Evolutionary conservation across 208 protist genomes (phyloP).

Genomic region (Balamuthia mandrillaris): DNA sequence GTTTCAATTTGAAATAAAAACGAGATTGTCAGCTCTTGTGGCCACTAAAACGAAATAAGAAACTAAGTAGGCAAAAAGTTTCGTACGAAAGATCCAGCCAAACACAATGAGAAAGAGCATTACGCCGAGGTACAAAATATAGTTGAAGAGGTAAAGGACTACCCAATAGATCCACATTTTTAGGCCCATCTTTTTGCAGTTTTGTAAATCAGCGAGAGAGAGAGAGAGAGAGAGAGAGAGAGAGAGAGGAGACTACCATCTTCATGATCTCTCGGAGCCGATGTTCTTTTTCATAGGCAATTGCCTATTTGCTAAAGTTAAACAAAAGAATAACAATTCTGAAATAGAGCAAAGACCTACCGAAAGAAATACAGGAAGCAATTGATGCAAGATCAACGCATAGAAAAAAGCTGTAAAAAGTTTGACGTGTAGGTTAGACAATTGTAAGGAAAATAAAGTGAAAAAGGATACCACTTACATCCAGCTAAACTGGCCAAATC

Average conservation of each 20-base stretch:
- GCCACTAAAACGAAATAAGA: too few species aligned
- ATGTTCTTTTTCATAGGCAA: conserved; percentile 53
- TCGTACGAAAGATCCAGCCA: neutral
- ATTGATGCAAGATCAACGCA: conserved; percentile 32
- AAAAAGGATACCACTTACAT: too few species aligned
- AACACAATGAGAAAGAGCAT: neutral
- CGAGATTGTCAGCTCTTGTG: too few species aligned
- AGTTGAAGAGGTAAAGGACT: conserved; percentile 27
- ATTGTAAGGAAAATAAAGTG: conserved; percentile 2
- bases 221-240: neutral
- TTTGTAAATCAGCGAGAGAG: neutral
- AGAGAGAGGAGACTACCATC: neutral
- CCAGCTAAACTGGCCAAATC: neutral
- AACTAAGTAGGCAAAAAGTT: too few species aligned
- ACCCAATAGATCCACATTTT: conserved; percentile 43
- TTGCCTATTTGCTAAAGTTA: neutral
- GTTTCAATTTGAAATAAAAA: too few species aligned
- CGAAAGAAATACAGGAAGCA: conserved; percentile 24
- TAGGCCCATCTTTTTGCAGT: conserved; percentile 22
- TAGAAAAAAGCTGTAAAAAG: conserved; percentile 9
- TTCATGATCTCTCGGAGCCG: conserved; percentile 44
- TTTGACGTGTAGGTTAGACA: too few species aligned
- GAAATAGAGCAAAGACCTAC: neutral
- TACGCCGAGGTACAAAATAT: conserved; percentile 16
- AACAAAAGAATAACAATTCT: neutral